Percentiles rank a stretch among this genome's conserved stretches.
Evolutionary conservation across 345 rosid genomes (phyloP).

Genomic region (Eucalyptus cloeziana): DNA sequence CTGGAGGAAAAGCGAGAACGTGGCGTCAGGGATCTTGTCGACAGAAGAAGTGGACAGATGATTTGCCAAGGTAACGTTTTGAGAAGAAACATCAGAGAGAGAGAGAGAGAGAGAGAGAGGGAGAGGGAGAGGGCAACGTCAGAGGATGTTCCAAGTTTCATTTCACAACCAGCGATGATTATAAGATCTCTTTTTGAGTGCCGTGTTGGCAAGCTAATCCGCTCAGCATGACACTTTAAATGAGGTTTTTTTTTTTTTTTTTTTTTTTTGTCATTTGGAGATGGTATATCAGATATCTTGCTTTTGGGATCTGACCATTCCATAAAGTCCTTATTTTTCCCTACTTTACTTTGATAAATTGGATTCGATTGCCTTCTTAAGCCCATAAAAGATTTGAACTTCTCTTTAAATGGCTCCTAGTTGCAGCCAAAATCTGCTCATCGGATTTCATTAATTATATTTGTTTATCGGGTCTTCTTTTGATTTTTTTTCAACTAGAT

Average conservation of each 20-base stretch:
- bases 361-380: not conserved
- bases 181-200: not conserved
- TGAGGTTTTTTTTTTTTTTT: not conserved
- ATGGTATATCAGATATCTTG: not conserved
- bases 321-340: not conserved
- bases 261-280: not conserved
- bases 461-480: not conserved
- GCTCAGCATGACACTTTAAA: not conserved
- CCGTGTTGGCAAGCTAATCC: not conserved
- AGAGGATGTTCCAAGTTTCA: not conserved
- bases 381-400: not conserved
- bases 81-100: not conserved
- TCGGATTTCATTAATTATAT: not conserved
- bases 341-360: not conserved
- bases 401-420: not conserved
- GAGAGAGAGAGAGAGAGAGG: not conserved
- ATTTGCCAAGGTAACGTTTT: not conserved
- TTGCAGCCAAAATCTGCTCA: not conserved
- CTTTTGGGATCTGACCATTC: not conserved
- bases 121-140: not conserved
- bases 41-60: not conserved
- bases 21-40: not conserved
- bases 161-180: not conserved
- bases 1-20: not conserved
- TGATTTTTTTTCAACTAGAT: not conserved